Base-by-base conservation (phyloP, 2,329 filamentous ascomycete genomes). In the Fusarium compactum region DNA sequence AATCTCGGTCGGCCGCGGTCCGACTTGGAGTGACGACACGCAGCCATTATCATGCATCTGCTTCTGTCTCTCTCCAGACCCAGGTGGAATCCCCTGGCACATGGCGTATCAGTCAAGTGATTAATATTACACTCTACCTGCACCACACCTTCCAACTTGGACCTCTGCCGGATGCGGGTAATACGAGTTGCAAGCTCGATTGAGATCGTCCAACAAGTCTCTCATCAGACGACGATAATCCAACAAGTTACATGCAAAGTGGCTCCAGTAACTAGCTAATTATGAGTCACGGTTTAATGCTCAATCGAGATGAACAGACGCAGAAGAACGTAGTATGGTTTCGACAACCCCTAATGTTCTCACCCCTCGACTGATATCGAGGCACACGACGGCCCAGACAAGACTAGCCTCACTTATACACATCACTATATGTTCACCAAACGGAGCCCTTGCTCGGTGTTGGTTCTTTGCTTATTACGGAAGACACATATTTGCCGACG, bases 101-200 rank as follows among this genome's bases (percentile, higher is more conserved):
- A 77, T 77, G 55, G 63, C 50, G 62, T 67, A 67, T 55, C 61
- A 71, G 74, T 78, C 76, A 78, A 78, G 76, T 77, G 76, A 78
- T 73, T 76, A 62, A 55, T 67, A 62, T 61, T 67, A 62, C 60
- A 65, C 62, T 62, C 40, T 58, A 43, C 53, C 16, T 58, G 58
- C 59, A 55, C 65, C 52, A 8, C 65, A 64, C 55, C 65, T 73
- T 73, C 69, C 65, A 46, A 64, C 65, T 69, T 70, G 43, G 61
- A 67, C 27, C 53, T 54, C 18, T 47, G 25, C 52, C 41, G 40
- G 46, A 48, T 57, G 44, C 55, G 54, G 54, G 53, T 45, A 63
- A 71, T 71, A 67, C 73, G 71, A 74, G 40, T 58, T 70, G 52
- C 55, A 56, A 57, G 45, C 59, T 62, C 45, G 45, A 71, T 55